Percentiles rank a stretch among this genome's conserved stretches.
Evolutionary conservation across 1,284 basidiomycete species (phyloP).

Genomic region (Heliocybe sulcata): DNA sequence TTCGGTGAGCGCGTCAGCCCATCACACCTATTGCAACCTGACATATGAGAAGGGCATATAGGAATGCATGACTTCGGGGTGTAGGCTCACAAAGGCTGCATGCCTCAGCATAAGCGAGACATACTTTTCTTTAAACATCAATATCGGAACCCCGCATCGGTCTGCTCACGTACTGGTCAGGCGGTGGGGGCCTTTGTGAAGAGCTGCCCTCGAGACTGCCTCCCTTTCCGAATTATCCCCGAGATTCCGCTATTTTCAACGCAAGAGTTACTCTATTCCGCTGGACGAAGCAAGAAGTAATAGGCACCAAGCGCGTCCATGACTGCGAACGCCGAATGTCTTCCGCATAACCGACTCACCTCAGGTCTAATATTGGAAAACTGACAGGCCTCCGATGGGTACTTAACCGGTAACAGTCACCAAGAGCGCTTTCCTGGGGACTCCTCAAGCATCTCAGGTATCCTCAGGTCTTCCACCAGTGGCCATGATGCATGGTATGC

Average conservation of each 20-base stretch:
- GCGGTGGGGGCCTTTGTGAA: background rate
- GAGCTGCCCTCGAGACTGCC: background rate
- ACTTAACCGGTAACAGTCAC: background rate
- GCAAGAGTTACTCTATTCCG: background rate
- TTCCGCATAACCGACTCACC: background rate
- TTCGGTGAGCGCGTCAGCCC: too few species aligned
- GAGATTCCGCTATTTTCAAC: background rate
- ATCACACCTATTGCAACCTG: too few species aligned
- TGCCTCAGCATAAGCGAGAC: too few species aligned
- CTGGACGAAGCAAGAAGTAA: background rate
- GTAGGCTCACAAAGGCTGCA: too few species aligned
- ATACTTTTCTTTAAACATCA: background rate
- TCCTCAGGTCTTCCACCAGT: background rate
- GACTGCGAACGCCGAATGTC: background rate
- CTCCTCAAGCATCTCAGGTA: background rate
- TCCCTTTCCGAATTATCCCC: background rate
- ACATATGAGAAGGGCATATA: too few species aligned
- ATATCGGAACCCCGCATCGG: background rate
- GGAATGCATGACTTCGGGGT: too few species aligned
- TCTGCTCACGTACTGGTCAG: background rate
- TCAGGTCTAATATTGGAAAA: background rate
- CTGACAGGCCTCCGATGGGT: background rate
- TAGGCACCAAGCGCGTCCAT: background rate
- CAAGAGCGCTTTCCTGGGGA: background rate
- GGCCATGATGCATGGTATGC: background rate